Percentiles rank a stretch among this genome's conserved stretches.
Conservation (phyloP, 208 protist genomes). For the Trichomonas gallinae region DNA sequence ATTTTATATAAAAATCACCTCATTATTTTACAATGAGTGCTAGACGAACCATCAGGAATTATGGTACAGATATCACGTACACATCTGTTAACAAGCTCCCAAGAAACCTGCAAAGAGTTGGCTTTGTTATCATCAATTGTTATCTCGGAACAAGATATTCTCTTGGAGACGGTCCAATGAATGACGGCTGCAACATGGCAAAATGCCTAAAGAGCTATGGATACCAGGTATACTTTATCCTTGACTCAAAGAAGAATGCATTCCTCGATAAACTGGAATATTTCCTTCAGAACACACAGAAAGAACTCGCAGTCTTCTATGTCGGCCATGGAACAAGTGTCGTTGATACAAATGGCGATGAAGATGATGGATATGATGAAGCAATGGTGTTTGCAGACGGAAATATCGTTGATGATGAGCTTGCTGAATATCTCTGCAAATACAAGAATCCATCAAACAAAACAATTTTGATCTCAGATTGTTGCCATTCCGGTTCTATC, state of each 20-base stretch:
- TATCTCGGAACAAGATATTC: not conserved
- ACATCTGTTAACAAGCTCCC: no score
- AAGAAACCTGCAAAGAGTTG: not conserved
- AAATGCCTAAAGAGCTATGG: not conserved
- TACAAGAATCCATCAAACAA: no score
- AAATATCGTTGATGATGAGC: not conserved
- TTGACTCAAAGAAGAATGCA: not conserved
- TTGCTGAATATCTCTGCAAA: no score
- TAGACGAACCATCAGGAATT: no score
- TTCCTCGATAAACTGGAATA: not conserved
- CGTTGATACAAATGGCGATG: not conserved
- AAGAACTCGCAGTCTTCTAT: not conserved
- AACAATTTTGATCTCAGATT: not conserved
- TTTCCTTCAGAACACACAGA: not conserved
- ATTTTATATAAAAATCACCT: no score
- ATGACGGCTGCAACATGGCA: not conserved
- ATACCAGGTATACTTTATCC: not conserved
- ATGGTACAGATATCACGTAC: no score
- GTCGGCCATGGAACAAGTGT: not conserved
- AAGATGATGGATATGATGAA: conserved; percentile 17
- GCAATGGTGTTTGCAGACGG: not conserved
- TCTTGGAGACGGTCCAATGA: not conserved
- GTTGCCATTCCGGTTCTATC: not conserved
- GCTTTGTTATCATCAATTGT: not conserved
- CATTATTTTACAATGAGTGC: no score